Evolutionary conservation across 495 filamentous ascomycete genomes (phyloP), one percentile per base, ranked within the genome.

Genomic region (Friedmanniomyces endolithicus): DNA sequence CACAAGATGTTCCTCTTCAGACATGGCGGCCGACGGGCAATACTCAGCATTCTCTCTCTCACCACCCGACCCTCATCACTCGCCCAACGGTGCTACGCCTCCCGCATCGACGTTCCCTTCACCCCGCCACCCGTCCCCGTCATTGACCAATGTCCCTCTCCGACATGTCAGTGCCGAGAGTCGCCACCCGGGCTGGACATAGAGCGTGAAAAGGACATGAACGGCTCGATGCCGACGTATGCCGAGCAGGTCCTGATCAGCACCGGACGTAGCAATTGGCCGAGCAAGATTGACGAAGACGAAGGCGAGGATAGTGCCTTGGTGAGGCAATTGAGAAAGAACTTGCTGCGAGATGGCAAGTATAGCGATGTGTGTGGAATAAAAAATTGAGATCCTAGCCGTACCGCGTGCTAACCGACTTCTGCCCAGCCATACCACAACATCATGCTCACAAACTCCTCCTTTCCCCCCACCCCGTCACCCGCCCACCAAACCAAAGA

Each of bases 231-330:
- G 71, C 75, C 85, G 4, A 68, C 72, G n/a, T 92, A 95, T 66
- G 75, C 80, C 17, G 81, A 88, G 58, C 90, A 97, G 52, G 74
- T 96, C 3, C 65, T 98, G 2, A 73, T 96, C 16, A 86, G 80
- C 54, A 95, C 90, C 0, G 88, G 87, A 8, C 77, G 80, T 53
- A 63, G 72, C 20, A 86, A 96, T 67, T 98, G 92, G 92, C 75
- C 75, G 17, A 79, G 75, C 65, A 72, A 73, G 40, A 83, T 89
- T 65, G 72, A 84, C 67, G 66, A 95, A 76, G 79, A 85, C 50
- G 53, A 54, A 46, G 23, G 54, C n/a, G 25, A 25, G 11, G 73
- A 75, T 31, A 76, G 71, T n/a, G 80, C 81, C 56, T 70, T 95
- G 9, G 86, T 83, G 0, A 78, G 83, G 47, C 78, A 80, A 39